Evolutionary conservation across 306 rosid species (phyloP).

Genomic region (Cicer chorassanicum): DNA sequence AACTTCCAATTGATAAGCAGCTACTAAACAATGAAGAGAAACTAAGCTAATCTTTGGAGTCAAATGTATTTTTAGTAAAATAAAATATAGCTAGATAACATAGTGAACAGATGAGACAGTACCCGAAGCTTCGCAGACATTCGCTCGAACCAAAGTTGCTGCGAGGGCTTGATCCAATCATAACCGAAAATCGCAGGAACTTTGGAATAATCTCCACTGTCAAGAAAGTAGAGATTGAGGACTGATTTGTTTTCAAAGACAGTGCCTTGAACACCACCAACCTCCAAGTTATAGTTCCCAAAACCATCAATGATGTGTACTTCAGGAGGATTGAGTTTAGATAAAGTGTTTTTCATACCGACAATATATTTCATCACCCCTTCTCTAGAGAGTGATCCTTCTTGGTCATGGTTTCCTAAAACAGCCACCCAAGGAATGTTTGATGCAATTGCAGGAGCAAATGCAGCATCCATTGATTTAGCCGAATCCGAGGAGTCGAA

Average conservation of each 20-base stretch:
- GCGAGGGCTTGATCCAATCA: constrained; percentile 94
- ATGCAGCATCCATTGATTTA: constrained; percentile 76
- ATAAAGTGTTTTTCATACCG: constrained; percentile 71
- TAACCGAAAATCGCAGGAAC: constrained; percentile 67
- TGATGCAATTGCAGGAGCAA: constrained; percentile 80
- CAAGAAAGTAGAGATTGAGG: constrained; percentile 85
- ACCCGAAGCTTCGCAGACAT: constrained; percentile 74
- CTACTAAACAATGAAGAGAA: too few relatives aligned
- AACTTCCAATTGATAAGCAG: too few relatives aligned
- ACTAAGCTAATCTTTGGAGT: too few relatives aligned
- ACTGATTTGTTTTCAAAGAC: constrained; percentile 79
- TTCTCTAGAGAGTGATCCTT: constrained; percentile 78
- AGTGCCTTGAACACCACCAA: constrained; percentile 71
- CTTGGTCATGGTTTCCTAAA: constrained; percentile 94
- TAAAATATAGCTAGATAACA: background rate
- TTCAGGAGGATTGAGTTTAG: constrained; percentile 68
- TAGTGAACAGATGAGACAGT: constrained; percentile 27
- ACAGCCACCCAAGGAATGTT: constrained; percentile 88
- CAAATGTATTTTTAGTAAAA: too few relatives aligned
- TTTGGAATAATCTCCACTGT: constrained; percentile 86
- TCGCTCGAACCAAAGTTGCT: constrained; percentile 76
- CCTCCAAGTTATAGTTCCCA: constrained; percentile 85
- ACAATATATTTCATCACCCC: constrained; percentile 80
- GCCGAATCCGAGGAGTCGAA: constrained; percentile 64
- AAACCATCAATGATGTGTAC: constrained; percentile 70